phyloP scores from a whole-genome alignment of 164 flowering plant species.

The Cinnamomum micranthum region DNA sequence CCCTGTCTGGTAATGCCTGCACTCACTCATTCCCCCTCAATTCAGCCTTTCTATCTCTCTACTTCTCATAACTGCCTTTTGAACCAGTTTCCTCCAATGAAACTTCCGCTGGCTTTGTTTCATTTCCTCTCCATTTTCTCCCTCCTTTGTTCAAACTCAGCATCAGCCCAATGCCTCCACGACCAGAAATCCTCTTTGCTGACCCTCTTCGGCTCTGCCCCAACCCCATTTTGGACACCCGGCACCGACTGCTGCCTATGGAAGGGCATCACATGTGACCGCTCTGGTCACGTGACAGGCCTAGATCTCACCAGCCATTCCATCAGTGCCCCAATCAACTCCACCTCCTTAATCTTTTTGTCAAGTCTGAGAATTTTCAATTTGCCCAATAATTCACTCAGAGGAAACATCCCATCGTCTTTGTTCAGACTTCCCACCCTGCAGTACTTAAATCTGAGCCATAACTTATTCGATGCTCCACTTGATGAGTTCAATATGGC shows the following conservation, averaged over 20 bases:
- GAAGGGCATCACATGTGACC: constrained; percentile 34
- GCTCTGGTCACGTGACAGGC: constrained; percentile 24
- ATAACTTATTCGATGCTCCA: constrained; percentile 17
- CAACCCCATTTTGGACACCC: constrained; percentile 29
- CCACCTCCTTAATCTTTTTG: neutral
- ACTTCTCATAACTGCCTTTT: no score
- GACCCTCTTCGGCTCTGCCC: neutral
- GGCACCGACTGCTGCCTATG: constrained; percentile 33
- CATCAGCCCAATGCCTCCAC: constrained; percentile 21
- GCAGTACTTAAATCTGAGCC: constrained; percentile 19
- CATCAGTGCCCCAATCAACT: constrained; percentile 13
- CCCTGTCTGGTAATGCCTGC: no score
- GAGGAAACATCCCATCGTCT: constrained; percentile 33
- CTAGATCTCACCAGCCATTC: constrained; percentile 29
- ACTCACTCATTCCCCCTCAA: no score
- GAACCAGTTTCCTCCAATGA: constrained; percentile 29
- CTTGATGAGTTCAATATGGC: constrained; percentile 14
- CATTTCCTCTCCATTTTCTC: constrained; percentile 4
- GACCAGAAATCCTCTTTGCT: constrained; percentile 21
- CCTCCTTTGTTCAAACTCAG: constrained; percentile 12
- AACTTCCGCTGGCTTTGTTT: constrained; percentile 2
- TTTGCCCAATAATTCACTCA: constrained; percentile 30
- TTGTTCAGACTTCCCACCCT: constrained; percentile 34
- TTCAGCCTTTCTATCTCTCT: no score
- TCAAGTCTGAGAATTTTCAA: constrained; percentile 26